phyloP scores from a whole-genome alignment of 2,329 filamentous ascomycete genomes.

The Dactylella cylindrospora region DNA sequence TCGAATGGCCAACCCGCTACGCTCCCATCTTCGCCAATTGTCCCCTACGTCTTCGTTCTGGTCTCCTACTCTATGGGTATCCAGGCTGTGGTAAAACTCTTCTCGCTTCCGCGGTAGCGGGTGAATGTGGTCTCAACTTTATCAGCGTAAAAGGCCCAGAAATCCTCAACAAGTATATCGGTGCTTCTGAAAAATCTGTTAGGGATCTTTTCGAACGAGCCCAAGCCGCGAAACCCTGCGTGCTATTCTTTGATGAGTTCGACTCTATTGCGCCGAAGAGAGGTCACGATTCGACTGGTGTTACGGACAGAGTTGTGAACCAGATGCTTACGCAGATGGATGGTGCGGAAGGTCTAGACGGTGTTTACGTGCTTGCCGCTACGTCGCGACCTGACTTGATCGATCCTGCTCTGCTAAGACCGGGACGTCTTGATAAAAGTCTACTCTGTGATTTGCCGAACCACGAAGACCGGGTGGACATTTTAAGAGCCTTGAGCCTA shows the following conservation, averaged over 20 bases:
- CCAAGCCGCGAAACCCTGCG: constrained; percentile 84
- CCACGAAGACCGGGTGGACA: constrained; percentile 79
- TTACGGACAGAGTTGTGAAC: constrained; percentile 98
- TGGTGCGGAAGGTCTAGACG: constrained; percentile 88
- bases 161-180: constrained; percentile 98
- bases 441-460: constrained; percentile 86
- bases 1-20: constrained; percentile 97
- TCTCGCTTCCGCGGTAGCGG: constrained; percentile 92
- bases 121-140: constrained; percentile 96
- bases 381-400: constrained; percentile 93
- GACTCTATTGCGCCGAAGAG: constrained; percentile 96
- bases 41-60: constrained; percentile 88
- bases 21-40: constrained; percentile 97
- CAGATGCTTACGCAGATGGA: constrained; percentile 99
- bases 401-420: constrained; percentile 86
- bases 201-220: constrained; percentile 93
- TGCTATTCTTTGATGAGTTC: constrained; percentile 98
- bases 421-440: constrained; percentile 89
- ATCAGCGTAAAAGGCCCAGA: constrained; percentile 98
- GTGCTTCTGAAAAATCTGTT: constrained; percentile 93
- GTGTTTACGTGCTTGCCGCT: constrained; percentile 93
- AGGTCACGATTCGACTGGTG: constrained; percentile 93
- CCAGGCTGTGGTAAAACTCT: constrained; percentile 96
- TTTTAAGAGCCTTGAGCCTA: constrained; percentile 76
- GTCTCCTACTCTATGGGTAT: constrained; percentile 88